A percentile compares a stretch with the other conserved stretches of the same genome.
Evolutionary conservation across 768 basidiomycete genomes (phyloP).

Genomic region (Infundibulicybe gibba): DNA sequence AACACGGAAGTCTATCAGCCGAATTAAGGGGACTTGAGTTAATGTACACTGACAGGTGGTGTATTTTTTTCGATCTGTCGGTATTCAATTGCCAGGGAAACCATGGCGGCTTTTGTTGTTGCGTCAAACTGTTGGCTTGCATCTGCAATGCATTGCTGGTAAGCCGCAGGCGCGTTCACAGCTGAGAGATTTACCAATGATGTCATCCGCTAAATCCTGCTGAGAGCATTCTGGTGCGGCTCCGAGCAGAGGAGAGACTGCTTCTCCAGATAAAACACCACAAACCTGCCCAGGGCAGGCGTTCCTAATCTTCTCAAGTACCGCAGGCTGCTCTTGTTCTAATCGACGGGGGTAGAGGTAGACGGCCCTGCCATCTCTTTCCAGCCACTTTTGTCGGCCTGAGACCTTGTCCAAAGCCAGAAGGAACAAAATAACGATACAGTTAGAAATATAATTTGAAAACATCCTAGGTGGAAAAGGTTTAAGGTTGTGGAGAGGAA

Average conservation of each 20-base stretch:
- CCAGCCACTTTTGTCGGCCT: conserved; percentile 43
- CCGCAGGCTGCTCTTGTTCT: conserved; percentile 45
- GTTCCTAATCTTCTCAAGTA: conserved; percentile 37
- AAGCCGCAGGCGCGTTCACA: not conserved
- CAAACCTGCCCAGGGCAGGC: conserved; percentile 50
- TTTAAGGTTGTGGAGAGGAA: conserved; percentile 5
- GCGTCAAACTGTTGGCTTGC: conserved; percentile 49
- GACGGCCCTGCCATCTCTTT: conserved; percentile 42
- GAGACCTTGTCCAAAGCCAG: conserved; percentile 25
- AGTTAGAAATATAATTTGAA: conserved; percentile 18
- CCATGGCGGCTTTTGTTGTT: conserved; percentile 46
- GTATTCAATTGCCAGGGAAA: conserved; percentile 48
- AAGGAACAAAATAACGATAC: conserved; percentile 23
- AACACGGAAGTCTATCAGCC: not conserved
- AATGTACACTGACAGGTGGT: conserved; percentile 36
- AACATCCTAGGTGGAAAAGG: conserved; percentile 21
- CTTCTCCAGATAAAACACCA: conserved; percentile 43
- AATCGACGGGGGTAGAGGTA: conserved; percentile 51
- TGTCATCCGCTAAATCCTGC: conserved; percentile 54
- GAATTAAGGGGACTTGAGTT: not conserved
- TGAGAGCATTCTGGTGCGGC: conserved; percentile 50
- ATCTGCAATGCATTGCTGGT: conserved; percentile 28
- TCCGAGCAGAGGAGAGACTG: conserved; percentile 49
- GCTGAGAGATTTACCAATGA: conserved; percentile 39
- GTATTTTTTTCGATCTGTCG: conserved; percentile 60